phyloP scores from a whole-genome alignment of 2,329 filamentous ascomycete genomes.

The Pseudogymnoascus sp. region DNA sequence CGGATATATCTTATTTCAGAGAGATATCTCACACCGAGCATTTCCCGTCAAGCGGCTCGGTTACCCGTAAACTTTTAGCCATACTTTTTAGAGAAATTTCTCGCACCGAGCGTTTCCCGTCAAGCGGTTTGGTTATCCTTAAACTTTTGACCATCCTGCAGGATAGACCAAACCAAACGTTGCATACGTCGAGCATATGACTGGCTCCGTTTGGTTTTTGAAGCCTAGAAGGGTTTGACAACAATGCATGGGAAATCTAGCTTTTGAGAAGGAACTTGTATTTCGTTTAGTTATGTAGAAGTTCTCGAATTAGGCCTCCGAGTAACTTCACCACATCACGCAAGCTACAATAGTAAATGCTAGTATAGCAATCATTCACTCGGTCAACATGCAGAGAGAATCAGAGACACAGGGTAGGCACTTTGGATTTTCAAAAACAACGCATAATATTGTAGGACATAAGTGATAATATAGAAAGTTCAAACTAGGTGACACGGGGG shows the following conservation, averaged over 20 bases:
- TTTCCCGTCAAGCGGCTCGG: background rate
- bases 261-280: background rate
- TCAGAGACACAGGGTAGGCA: background rate
- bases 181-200: background rate
- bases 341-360: background rate
- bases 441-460: background rate
- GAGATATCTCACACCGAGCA: background rate
- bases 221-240: background rate
- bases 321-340: background rate
- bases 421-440: background rate
- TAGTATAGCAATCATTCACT: background rate
- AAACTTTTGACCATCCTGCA: background rate
- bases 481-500: background rate
- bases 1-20: background rate
- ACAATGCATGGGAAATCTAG: background rate
- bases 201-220: background rate
- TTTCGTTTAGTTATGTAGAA: background rate
- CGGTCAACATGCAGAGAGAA: background rate
- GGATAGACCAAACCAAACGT: background rate
- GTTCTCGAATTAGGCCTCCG: background rate
- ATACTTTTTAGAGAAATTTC: background rate
- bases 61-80: background rate
- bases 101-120: background rate
- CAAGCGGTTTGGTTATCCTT: background rate
- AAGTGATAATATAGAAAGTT: background rate